phyloP scores from a whole-genome alignment of 305 asterid genomes.

The Rubia tinctorum region DNA sequence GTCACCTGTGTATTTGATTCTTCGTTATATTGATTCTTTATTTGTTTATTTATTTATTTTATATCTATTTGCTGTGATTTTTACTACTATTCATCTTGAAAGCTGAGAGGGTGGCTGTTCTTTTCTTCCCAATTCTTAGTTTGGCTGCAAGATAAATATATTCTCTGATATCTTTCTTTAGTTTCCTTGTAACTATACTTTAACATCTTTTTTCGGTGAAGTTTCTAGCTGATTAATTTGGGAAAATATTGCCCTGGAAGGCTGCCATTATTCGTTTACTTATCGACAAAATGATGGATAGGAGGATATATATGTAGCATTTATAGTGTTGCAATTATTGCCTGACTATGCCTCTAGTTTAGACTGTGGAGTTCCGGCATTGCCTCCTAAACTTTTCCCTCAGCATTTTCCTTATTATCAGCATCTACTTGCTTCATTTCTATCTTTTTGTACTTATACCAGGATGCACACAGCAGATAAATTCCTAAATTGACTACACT shows the following conservation, averaged over 20 bases:
- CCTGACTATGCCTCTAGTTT: background rate
- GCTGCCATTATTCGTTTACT: background rate
- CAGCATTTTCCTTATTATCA: slow-evolving; percentile 5
- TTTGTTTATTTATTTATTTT: too few species aligned
- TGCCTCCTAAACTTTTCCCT: slow-evolving; percentile 13
- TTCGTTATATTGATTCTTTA: too few species aligned
- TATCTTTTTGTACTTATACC: slow-evolving; percentile 60
- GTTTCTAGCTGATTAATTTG: background rate
- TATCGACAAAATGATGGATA: background rate
- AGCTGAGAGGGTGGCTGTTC: background rate
- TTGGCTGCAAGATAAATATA: background rate
- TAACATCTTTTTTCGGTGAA: background rate
- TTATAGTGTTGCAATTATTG: background rate
- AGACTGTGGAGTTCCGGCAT: background rate
- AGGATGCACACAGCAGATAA: slow-evolving; percentile 53
- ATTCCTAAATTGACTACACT: slow-evolving; percentile 48
- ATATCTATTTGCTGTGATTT: background rate
- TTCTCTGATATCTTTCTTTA: background rate
- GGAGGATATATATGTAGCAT: background rate
- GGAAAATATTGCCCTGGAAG: background rate
- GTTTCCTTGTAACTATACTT: background rate
- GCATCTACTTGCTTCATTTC: slow-evolving; percentile 28
- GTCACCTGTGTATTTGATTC: background rate
- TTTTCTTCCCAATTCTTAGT: background rate
- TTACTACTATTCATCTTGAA: background rate